These are phyloP conservation scores for Wolfiporia cocos DNA, from an alignment of 1,284 basidiomycete species.

Conservation along the genomic window DNA sequence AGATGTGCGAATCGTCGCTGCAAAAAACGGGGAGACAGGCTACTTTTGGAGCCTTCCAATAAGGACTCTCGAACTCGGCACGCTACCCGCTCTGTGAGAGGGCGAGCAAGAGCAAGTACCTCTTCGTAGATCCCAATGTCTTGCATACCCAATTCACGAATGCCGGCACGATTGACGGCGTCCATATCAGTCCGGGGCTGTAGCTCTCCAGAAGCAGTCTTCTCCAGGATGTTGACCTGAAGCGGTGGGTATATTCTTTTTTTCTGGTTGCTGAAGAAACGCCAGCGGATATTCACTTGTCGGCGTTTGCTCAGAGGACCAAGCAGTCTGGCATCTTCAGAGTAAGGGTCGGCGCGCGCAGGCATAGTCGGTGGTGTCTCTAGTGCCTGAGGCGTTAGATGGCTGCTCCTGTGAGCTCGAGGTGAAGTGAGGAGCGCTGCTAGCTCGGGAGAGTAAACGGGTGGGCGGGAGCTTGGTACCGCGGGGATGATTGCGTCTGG, in stretches of 20 bases:
- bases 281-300: constrained; percentile 66
- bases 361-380: constrained; percentile 50
- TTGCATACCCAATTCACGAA: constrained; percentile 39
- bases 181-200: constrained; percentile 7
- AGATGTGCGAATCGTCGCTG: constrained; percentile 60
- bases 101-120: constrained; percentile 37
- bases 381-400: constrained; percentile 34
- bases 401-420: constrained; percentile 40
- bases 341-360: constrained; percentile 45
- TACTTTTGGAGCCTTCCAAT: too few species aligned
- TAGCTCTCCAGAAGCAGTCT: constrained; percentile 2
- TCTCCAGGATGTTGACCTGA: constrained; percentile 28
- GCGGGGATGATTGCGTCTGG: constrained; percentile 44
- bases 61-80: too few species aligned
- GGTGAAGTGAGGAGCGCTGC: constrained; percentile 51
- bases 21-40: constrained; percentile 42
- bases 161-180: constrained; percentile 18
- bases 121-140: constrained; percentile 38
- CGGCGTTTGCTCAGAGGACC: constrained; percentile 67
- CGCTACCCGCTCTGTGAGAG: neutral
- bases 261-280: constrained; percentile 51
- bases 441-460: constrained; percentile 57
- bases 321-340: constrained; percentile 52
- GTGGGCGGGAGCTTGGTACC: constrained; percentile 51
- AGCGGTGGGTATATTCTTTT: constrained; percentile 56